A percentile compares a stretch with the other conserved stretches of the same genome.
Conservation (phyloP, 176 grass and related monocot species). For the Rhynchospora pubera region DNA sequence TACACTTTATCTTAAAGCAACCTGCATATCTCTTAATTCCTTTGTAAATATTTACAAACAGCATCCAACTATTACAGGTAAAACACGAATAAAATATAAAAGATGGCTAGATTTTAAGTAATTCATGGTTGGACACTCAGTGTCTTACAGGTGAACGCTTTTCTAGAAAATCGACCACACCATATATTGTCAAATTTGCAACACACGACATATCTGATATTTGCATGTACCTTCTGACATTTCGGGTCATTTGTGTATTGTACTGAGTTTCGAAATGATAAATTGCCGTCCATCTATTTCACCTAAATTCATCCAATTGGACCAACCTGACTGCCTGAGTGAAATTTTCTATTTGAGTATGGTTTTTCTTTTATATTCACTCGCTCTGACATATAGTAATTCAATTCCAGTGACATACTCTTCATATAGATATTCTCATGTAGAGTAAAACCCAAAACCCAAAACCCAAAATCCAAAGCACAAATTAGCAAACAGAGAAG, state of each 20-base stretch:
- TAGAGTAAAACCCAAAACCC: too few species aligned
- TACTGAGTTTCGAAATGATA: neutral
- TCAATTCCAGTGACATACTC: too few species aligned
- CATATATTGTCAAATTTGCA: neutral
- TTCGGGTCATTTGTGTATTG: neutral
- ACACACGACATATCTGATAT: neutral
- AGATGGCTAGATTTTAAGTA: neutral
- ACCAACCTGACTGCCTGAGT: neutral
- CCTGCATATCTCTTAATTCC: too few species aligned
- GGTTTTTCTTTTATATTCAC: neutral
- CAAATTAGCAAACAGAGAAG: too few species aligned
- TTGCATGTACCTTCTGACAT: neutral
- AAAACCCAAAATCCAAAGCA: too few species aligned
- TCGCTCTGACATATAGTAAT: too few species aligned
- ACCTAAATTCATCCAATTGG: neutral
- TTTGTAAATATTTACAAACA: too few species aligned
- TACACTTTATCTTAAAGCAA: too few species aligned
- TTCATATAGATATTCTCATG: too few species aligned
- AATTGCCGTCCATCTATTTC: neutral
- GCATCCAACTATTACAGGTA: neutral
- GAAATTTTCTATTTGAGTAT: neutral
- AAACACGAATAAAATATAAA: neutral
- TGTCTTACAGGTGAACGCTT: neutral
- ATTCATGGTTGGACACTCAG: neutral
- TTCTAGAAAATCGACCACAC: neutral